A percentile compares a stretch with the other conserved stretches of the same genome.
These are phyloP conservation scores for Aspergillus brunneoviolaceus DNA, from an alignment of 2,329 filamentous ascomycete species.

Conservation along the genomic window DNA sequence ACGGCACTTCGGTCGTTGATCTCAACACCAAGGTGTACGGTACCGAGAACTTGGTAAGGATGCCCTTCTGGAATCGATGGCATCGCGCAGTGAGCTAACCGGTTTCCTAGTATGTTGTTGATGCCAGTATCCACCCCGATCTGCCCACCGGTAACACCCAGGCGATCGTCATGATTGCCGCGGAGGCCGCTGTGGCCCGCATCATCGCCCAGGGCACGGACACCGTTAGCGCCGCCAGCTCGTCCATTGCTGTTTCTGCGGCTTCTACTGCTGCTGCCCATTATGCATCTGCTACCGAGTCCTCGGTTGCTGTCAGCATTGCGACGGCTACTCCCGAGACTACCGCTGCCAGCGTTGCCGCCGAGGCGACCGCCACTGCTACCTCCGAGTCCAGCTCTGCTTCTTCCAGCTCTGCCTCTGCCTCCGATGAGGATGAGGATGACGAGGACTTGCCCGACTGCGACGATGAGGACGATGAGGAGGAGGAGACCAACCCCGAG, in stretches of 20 bases:
- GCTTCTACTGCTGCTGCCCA: slow-evolving; percentile 1
- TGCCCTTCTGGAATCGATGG: not conserved
- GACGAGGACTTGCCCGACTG: slow-evolving; percentile 1
- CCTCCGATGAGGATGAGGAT: not conserved
- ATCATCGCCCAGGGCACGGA: slow-evolving; percentile 46
- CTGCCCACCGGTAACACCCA: slow-evolving; percentile 67
- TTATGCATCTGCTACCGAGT: not conserved
- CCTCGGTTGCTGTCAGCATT: not conserved
- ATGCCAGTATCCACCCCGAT: slow-evolving; percentile 68
- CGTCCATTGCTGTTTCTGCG: not conserved
- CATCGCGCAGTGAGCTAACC: not conserved
- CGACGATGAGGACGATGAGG: not conserved
- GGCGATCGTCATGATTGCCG: slow-evolving; percentile 62
- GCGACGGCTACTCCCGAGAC: slow-evolving; percentile 2
- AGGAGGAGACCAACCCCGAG: not conserved
- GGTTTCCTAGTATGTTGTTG: slow-evolving; percentile 55
- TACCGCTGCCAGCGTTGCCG: not conserved
- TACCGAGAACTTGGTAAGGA: slow-evolving; percentile 58
- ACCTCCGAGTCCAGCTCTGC: not conserved
- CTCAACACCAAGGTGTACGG: slow-evolving; percentile 64
- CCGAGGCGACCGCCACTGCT: not conserved
- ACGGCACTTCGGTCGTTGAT: slow-evolving; percentile 63
- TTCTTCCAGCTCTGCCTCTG: not conserved
- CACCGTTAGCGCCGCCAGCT: not conserved
- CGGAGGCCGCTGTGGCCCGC: slow-evolving; percentile 58